Evolutionary conservation across 352 stramenopile genomes (phyloP).

Genomic region (Pelagophyceae sp.): DNA sequence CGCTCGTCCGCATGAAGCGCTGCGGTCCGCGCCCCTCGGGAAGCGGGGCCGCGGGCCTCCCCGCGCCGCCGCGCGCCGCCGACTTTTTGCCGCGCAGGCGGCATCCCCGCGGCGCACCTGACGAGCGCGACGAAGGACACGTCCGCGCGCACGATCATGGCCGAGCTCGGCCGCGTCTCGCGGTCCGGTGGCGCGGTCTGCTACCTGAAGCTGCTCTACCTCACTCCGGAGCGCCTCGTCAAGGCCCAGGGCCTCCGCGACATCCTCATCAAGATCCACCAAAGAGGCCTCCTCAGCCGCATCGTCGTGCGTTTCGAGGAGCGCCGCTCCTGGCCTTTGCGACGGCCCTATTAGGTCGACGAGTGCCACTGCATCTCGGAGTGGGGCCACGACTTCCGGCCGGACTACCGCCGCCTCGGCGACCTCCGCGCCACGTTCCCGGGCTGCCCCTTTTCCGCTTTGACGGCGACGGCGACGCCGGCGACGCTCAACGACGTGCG

Average conservation of each 20-base stretch:
- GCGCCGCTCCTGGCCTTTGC: no score
- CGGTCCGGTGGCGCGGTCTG: slow-evolving; percentile 19
- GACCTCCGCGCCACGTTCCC: slow-evolving; percentile 79
- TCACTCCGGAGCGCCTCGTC: slow-evolving; percentile 92
- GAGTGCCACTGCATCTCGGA: slow-evolving; percentile 84
- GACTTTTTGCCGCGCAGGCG: slow-evolving; percentile 21
- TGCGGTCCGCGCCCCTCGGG: no score
- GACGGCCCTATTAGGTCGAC: no score
- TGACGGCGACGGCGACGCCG: slow-evolving; percentile 64
- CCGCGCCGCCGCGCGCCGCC: background rate
- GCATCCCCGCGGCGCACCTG: slow-evolving; percentile 37
- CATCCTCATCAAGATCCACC: slow-evolving; percentile 49
- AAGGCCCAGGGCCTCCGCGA: slow-evolving; percentile 65
- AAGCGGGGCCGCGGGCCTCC: background rate
- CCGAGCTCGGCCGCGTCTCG: slow-evolving; percentile 33
- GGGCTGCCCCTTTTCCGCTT: slow-evolving; percentile 68
- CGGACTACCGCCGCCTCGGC: slow-evolving; percentile 88
- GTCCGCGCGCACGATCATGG: slow-evolving; percentile 47
- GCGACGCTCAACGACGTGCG: slow-evolving; percentile 24
- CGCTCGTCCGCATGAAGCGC: slow-evolving; percentile 38
- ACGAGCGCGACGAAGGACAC: slow-evolving; percentile 45
- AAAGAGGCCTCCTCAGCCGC: slow-evolving; percentile 74
- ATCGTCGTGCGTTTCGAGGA: no score
- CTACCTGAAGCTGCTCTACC: slow-evolving; percentile 93
- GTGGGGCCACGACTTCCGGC: slow-evolving; percentile 99